These are phyloP conservation scores for Venturia oleaginea DNA, from an alignment of 2,329 filamentous ascomycete genomes.

Conservation along the genomic window DNA sequence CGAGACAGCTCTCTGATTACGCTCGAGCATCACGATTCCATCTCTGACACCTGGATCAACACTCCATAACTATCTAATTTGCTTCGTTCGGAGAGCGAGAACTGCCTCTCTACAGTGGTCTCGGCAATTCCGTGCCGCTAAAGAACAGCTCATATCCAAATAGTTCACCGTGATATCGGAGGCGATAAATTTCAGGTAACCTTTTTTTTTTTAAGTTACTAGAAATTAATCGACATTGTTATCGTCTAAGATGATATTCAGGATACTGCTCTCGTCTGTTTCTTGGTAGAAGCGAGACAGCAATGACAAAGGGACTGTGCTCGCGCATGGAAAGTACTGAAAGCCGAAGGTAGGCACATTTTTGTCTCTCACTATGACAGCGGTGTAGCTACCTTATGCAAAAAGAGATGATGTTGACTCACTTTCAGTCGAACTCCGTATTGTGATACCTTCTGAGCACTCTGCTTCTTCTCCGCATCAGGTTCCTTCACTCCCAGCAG, in stretches of 20 bases:
- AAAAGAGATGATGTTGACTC: conserved; percentile 19
- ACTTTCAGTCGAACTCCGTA: conserved; percentile 90
- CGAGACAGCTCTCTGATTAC: background rate
- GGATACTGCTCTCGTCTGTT: background rate
- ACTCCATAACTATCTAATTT: background rate
- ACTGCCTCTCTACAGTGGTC: background rate
- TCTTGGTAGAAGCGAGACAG: too few species aligned
- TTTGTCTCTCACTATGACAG: background rate
- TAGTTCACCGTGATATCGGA: too few species aligned
- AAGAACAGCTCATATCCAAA: background rate
- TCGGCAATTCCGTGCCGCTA: background rate
- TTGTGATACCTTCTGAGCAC: conserved; percentile 87
- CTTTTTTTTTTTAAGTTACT: too few species aligned
- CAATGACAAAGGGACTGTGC: too few species aligned
- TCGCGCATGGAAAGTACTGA: too few species aligned
- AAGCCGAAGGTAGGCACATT: background rate
- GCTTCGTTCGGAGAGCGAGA: background rate
- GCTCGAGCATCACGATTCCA: background rate
- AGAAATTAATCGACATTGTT: background rate
- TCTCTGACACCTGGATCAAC: background rate
- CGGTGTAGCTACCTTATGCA: background rate
- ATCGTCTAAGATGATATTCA: background rate
- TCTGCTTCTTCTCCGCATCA: conserved; percentile 72
- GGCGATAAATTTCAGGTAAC: too few species aligned
- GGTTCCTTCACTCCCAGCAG: conserved; percentile 84